Percentiles rank a stretch among this genome's conserved stretches.
phyloP scores from a whole-genome alignment of 78 protist species.

The Emiliania huxleyi region DNA sequence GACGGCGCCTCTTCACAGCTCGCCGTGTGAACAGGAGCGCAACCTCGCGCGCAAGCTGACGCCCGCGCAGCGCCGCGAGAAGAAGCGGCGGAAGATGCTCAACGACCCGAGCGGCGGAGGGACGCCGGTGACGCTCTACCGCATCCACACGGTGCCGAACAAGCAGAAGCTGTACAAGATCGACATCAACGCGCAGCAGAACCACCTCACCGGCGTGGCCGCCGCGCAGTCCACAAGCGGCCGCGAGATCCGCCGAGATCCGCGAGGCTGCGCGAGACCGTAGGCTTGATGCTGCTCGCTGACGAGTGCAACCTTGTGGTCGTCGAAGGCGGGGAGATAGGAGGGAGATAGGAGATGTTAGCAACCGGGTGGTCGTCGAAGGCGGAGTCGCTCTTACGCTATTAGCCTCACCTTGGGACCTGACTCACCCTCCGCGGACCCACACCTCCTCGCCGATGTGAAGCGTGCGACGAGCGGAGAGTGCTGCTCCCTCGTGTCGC shows the following conservation, averaged over 20 bases:
- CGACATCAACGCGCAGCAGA: conserved; percentile 39
- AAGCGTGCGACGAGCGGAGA: no score
- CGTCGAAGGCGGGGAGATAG: conserved; percentile 46
- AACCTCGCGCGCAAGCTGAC: conserved; percentile 53
- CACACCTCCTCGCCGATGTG: no score
- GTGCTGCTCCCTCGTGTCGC: neutral
- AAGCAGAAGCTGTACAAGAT: neutral
- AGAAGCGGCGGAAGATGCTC: conserved; percentile 27
- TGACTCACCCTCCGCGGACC: no score
- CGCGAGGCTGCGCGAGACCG: no score
- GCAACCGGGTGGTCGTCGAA: no score
- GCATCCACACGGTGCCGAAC: neutral
- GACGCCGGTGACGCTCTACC: conserved; percentile 11
- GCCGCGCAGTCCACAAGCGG: neutral
- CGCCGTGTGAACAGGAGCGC: conserved; percentile 1
- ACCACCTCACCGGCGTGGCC: conserved; percentile 22
- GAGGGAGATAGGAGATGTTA: no score
- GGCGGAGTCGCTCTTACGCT: no score
- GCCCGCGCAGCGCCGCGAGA: conserved; percentile 54
- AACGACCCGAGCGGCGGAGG: conserved; percentile 29
- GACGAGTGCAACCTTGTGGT: neutral
- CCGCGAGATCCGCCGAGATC: no score
- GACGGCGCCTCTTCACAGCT: no score
- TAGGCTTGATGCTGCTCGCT: neutral
- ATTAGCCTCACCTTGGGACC: no score